Conservation (phyloP, 768 basidiomycete species). For the Termitomyces eurrhizus region DNA sequence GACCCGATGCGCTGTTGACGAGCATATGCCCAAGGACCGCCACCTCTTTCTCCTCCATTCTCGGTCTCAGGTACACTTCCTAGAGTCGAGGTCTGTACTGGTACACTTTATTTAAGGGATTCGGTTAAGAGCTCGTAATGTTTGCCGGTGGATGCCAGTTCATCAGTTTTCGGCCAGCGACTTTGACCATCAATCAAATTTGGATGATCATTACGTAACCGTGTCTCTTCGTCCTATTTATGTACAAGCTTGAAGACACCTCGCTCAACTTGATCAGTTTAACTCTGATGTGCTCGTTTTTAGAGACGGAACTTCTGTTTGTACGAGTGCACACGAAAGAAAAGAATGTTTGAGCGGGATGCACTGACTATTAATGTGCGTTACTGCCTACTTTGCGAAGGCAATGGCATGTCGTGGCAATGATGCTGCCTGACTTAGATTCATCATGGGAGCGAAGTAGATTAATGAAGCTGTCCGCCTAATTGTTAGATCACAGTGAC, state of each 20-base stretch:
- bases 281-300: not conserved
- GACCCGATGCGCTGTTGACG: no score
- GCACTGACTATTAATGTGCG: not conserved
- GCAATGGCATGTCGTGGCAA: not conserved
- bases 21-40: no score
- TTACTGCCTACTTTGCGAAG: not conserved
- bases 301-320: not conserved
- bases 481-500: not conserved
- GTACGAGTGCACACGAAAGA: not conserved
- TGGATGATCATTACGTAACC: not conserved
- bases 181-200: not conserved
- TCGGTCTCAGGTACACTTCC: no score
- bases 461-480: not conserved
- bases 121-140: no score
- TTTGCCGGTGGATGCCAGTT: no score
- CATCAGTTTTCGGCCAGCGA: no score
- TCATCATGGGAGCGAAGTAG: not conserved
- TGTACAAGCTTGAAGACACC: not conserved
- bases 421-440: not conserved
- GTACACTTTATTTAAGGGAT: no score
- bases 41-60: no score
- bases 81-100: no score
- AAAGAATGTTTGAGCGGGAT: not conserved
- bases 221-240: not conserved
- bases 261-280: not conserved